Base-by-base conservation (phyloP, 306 rosid genomes). In the Sicyos baderoa region DNA sequence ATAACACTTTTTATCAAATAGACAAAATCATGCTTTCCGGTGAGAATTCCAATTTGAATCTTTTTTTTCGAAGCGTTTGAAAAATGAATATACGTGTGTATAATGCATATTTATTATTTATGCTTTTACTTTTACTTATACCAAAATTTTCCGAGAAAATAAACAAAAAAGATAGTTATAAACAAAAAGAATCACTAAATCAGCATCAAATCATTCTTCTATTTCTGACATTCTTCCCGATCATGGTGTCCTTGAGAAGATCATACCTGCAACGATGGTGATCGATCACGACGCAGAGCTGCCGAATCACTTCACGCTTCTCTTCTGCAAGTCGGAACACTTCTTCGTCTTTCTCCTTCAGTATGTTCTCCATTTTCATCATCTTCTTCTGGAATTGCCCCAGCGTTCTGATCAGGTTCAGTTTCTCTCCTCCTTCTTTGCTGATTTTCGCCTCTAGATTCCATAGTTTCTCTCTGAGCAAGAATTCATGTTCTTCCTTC, bases 271-370 rank as follows among this genome's bases (percentile, higher is more conserved):
- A 54, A 6, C 87, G 88, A 71, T 91, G 90, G 78, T 89, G 87
- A 56, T 91, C 96, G 54, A 77, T 71, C 35, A 81, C 65, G 16
- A 81, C 59, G 71, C 97, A 91, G 2, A 91, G 89, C 17, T 88
- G 96, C 78, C 88, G 83, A 71, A 91, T 89, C 44, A 84, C 97
- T 77, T 87, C 91, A 52, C 79, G 80, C 80, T 91, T 88, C 74
- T 80, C 84, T 74, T 88, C 96, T 16, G 80, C 87, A 57, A 85
- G 79, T 15, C 71, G 57, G 48, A 68, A 19, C 67, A 87, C 66
- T 32, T 78, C 88, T 47, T 76, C 90, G 53, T 91, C 87, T 51
- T 77, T 89, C 71, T 84, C 95, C 55, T 71, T 82, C 12, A 89
- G 11, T 13, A 45, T 74, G 72, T 51, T 83, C 70, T 85, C 93